Conservation (phyloP, 1,284 basidiomycete genomes). For the Ceratobasidium sp. region DNA sequence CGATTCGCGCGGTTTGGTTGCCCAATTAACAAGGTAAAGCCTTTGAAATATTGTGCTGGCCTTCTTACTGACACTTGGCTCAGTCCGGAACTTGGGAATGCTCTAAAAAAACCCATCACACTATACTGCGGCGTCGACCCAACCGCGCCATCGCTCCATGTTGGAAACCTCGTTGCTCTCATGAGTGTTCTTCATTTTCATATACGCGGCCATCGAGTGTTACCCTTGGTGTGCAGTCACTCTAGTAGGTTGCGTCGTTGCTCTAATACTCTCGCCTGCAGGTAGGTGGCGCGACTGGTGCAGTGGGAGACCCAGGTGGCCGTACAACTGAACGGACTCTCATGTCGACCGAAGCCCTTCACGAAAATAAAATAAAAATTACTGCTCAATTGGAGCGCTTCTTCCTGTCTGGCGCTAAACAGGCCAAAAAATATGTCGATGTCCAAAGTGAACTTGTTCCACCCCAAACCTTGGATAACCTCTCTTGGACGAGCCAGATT, state of each 20-base stretch:
- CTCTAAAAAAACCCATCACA: conserved; percentile 55
- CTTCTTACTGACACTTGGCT: background rate
- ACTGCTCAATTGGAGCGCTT: conserved; percentile 74
- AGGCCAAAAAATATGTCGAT: conserved; percentile 61
- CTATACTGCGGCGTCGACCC: conserved; percentile 95
- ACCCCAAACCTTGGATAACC: conserved; percentile 78
- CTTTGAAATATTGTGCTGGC: background rate
- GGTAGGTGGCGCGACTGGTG: conserved; percentile 96
- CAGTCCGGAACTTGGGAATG: conserved; percentile 42
- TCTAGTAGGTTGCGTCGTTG: conserved; percentile 3
- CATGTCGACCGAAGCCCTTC: conserved; percentile 68
- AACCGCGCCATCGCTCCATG: conserved; percentile 88
- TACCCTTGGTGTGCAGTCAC: conserved; percentile 74
- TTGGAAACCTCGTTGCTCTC: conserved; percentile 92
- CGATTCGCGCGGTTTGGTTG: conserved; percentile 57
- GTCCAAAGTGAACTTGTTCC: conserved; percentile 47
- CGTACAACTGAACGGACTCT: conserved; percentile 83
- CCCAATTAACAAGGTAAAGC: conserved; percentile 57
- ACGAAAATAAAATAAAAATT: conserved; percentile 76
- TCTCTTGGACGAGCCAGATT: conserved; percentile 82
- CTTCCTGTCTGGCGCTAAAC: conserved; percentile 72
- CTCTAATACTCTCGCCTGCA: conserved; percentile 54
- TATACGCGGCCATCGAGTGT: conserved; percentile 79
- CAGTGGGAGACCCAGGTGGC: conserved; percentile 97
- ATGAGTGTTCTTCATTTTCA: conserved; percentile 90